Conservation (phyloP, 306 rosid species). For the Casuarina cunninghamiana region DNA sequence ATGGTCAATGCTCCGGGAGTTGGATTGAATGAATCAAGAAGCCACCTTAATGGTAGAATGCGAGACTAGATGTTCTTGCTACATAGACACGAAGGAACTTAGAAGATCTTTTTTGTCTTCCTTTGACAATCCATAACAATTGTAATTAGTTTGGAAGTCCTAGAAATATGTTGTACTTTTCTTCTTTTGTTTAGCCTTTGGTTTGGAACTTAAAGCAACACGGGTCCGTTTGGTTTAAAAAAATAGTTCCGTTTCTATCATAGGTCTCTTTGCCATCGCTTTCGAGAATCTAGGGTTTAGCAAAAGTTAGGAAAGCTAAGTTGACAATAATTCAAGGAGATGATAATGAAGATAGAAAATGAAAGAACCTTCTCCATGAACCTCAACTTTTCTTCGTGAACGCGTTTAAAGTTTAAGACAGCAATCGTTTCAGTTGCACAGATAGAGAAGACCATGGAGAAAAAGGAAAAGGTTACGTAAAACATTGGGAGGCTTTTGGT, state of each 20-base stretch:
- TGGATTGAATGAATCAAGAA: not conserved
- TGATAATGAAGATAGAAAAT: not conserved
- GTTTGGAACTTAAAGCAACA: too few species aligned
- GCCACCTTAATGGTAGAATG: too few species aligned
- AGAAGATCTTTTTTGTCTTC: too few species aligned
- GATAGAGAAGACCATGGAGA: conserved; percentile 19
- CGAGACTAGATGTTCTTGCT: too few species aligned
- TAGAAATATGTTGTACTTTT: too few species aligned
- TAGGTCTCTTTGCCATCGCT: conserved; percentile 28
- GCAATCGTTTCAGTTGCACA: not conserved
- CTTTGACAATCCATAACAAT: too few species aligned
- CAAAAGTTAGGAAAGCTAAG: conserved; percentile 22
- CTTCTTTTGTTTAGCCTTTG: too few species aligned
- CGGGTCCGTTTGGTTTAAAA: not conserved
- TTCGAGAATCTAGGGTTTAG: conserved; percentile 28
- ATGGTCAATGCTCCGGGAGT: too few species aligned
- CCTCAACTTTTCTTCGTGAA: not conserved
- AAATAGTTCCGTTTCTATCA: conserved; percentile 15
- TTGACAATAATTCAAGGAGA: conserved; percentile 35
- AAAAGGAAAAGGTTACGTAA: conserved; percentile 5
- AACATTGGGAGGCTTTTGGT: conserved; percentile 4
- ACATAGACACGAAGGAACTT: too few species aligned
- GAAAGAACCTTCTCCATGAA: conserved; percentile 29
- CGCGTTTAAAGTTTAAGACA: conserved; percentile 15
- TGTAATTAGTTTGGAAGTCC: too few species aligned